Percentiles rank a stretch among this genome's conserved stretches.
Conservation (phyloP, 208 protist species). For the Leishmania major region DNA sequence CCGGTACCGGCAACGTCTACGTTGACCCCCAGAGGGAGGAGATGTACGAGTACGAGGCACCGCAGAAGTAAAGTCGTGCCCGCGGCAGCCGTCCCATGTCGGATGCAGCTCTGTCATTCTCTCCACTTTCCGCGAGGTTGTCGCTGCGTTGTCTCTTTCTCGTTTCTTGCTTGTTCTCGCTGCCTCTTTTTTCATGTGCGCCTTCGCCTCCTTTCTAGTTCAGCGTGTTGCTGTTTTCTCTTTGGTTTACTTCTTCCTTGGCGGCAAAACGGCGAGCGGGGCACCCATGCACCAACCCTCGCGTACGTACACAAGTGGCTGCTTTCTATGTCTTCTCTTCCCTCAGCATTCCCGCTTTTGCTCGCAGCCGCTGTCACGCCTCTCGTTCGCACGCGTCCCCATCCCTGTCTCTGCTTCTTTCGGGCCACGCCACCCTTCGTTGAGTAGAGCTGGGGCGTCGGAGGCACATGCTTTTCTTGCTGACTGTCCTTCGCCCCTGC, state of each 20-base stretch:
- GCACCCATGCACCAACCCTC: neutral
- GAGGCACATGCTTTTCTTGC: neutral
- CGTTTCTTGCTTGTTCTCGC: neutral
- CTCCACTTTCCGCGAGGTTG: neutral
- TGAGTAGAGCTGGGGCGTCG: neutral
- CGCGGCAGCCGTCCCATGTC: neutral
- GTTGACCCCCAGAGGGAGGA: slow-evolving; percentile 30
- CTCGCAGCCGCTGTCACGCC: neutral
- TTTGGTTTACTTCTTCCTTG: neutral
- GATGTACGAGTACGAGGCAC: slow-evolving; percentile 22
- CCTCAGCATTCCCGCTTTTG: neutral
- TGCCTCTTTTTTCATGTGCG: neutral
- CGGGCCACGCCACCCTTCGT: neutral
- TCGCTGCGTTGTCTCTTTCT: neutral
- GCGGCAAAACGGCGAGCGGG: neutral
- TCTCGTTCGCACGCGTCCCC: neutral
- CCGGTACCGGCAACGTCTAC: neutral
- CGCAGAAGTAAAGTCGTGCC: neutral
- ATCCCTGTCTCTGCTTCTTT: neutral
- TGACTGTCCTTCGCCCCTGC: neutral
- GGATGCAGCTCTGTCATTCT: neutral
- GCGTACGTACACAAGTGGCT: neutral
- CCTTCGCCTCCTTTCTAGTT: neutral
- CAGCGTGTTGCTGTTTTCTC: no score
- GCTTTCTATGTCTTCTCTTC: neutral